Base-by-base conservation (phyloP, 2,329 filamentous ascomycete genomes). In the Fusarium napiforme region DNA sequence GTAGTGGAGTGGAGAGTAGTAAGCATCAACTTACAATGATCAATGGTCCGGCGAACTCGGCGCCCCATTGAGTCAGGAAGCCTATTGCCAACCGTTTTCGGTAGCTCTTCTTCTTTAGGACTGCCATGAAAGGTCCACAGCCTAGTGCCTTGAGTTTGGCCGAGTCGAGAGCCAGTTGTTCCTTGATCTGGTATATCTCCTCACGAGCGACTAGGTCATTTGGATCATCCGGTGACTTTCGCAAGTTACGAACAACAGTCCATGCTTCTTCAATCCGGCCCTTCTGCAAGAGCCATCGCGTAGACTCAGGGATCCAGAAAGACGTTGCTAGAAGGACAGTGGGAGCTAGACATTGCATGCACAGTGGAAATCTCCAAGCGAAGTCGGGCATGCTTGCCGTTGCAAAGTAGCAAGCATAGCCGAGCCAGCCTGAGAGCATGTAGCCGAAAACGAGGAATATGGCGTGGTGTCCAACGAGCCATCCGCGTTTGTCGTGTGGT, bases 11-110 rank as follows among this genome's bases (percentile, higher is more conserved):
- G 2, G 1, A 4, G 1, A 7, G 7, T 3, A 18, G 21, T 2
- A 8, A 4, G 7, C 10, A 21, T 21, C 8, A 43, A 81, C 84
- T 76, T 59, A 86, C 84, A 61, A 87, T 87, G 28, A 88, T 84
- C 2, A 87, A 78, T 19, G 85, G 84, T 1, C 86, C 86, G 21
- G 82, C 84, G 71, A 87, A 87, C 60, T 87, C 85, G 9, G 85
- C 85, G 34, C 85, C 85, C 85, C 85, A 87, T 69, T 87, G 86
- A 4, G 85, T 87, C n/a, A 87, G 74, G 65, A 87, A 87, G 0
- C 85, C 85, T 40, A 87, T 85, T 5, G 82, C 80, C 84, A 87
- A 84, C 7, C 86, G 80, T 78, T 87, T 87, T 30, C 86, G 80
- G 73, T 86, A 86, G 16, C 84, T 84, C 69, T 82, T 83, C 76